phyloP scores from a whole-genome alignment of 176 grass and related monocot species.

The Aegilops tauschii region DNA sequence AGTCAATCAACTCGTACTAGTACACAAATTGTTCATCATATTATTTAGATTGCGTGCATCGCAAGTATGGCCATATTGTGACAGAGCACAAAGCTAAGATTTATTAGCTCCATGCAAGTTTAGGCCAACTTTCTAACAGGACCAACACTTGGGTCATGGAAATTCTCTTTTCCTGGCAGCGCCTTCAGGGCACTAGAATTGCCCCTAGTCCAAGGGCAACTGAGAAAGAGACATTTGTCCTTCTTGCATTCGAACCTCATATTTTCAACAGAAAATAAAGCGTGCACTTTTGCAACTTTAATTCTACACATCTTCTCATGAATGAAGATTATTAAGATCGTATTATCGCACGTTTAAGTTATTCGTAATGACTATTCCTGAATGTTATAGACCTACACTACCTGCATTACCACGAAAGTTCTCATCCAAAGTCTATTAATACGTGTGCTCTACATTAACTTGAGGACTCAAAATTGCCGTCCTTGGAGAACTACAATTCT shows the following conservation, averaged over 20 bases:
- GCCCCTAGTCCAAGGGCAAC: slow-evolving; percentile 32
- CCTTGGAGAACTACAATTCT: background rate
- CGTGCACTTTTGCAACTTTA: slow-evolving; percentile 22
- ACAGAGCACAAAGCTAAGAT: slow-evolving; percentile 14
- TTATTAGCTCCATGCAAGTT: background rate
- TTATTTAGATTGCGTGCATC: background rate
- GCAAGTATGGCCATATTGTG: slow-evolving; percentile 15
- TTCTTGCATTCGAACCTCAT: background rate
- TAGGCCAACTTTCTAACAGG: slow-evolving; percentile 21
- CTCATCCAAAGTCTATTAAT: slow-evolving; percentile 25
- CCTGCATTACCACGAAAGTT: slow-evolving; percentile 16
- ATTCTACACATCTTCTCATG: slow-evolving; percentile 2
- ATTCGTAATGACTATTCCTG: slow-evolving; percentile 15
- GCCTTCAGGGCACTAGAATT: slow-evolving; percentile 30
- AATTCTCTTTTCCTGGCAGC: slow-evolving; percentile 35
- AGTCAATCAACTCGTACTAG: background rate
- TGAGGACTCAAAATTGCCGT: background rate
- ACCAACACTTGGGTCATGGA: background rate
- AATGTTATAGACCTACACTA: background rate
- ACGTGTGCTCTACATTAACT: slow-evolving; percentile 6
- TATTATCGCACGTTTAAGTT: slow-evolving; percentile 32
- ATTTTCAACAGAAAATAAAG: slow-evolving; percentile 12
- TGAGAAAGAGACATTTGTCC: slow-evolving; percentile 49
- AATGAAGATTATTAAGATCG: slow-evolving; percentile 10
- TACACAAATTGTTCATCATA: slow-evolving; percentile 5